Evolutionary conservation across 768 basidiomycete genomes (phyloP).

Genomic region (Cubamyces lactineus): DNA sequence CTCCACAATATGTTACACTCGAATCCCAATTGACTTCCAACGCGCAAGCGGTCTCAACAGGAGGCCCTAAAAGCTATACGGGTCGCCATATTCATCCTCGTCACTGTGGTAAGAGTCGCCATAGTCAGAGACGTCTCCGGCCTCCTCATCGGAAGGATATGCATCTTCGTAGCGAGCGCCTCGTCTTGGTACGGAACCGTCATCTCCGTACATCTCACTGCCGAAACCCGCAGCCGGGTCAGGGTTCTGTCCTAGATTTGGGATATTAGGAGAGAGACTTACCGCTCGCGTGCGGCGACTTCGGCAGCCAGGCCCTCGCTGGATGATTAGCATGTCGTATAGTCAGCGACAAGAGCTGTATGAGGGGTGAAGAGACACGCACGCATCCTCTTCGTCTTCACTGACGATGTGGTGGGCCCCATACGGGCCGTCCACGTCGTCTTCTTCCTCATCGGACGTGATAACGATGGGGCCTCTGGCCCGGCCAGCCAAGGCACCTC

Average conservation of each 20-base stretch:
- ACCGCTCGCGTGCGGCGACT: slow-evolving; percentile 33
- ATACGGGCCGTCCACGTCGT: not conserved
- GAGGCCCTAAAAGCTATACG: too few relatives aligned
- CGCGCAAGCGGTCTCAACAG: too few relatives aligned
- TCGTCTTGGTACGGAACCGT: slow-evolving; percentile 29
- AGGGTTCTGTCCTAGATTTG: not conserved
- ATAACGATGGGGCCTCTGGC: slow-evolving; percentile 5
- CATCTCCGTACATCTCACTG: slow-evolving; percentile 35
- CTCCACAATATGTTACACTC: too few relatives aligned
- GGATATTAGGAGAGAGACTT: not conserved
- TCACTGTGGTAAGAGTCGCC: not conserved
- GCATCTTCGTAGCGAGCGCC: not conserved
- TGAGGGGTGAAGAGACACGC: not conserved
- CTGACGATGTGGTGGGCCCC: too few relatives aligned
- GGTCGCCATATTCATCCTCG: not conserved
- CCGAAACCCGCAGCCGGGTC: not conserved
- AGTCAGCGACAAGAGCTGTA: not conserved
- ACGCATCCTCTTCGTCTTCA: slow-evolving; percentile 13
- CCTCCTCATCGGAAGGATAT: not conserved
- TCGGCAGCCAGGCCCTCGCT: slow-evolving; percentile 26
- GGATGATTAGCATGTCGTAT: not conserved
- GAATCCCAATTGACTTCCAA: too few relatives aligned
- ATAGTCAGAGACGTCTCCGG: not conserved
- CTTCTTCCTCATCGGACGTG: slow-evolving; percentile 22
- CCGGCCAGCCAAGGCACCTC: not conserved